Percentiles rank a stretch among this genome's conserved stretches.
Conservation (phyloP, 2,329 filamentous ascomycete genomes). For the Fusarium domesticum region DNA sequence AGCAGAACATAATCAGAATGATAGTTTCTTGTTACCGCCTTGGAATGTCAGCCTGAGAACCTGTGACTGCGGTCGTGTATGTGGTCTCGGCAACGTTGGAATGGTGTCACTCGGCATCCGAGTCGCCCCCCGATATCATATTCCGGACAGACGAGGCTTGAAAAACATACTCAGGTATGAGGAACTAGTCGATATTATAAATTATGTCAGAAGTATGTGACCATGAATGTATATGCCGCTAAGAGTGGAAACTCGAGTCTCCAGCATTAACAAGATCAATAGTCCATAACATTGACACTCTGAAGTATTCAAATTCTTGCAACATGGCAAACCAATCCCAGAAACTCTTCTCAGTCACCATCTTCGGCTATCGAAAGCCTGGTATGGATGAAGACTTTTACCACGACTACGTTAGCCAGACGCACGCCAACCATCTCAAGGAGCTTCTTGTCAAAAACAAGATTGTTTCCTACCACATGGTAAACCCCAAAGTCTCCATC, state of each 20-base stretch:
- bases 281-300: not conserved
- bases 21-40: too few relatives aligned
- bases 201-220: too few relatives aligned
- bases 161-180: too few relatives aligned
- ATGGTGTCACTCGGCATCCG: constrained; percentile 19
- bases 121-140: constrained; percentile 13
- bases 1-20: too few relatives aligned
- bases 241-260: not conserved
- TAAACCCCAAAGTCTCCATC: not conserved
- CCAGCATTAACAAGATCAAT: not conserved
- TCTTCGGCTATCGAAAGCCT: constrained; percentile 24
- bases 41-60: constrained; percentile 2
- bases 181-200: too few relatives aligned
- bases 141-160: not conserved
- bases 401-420: constrained; percentile 22
- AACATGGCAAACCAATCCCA: constrained; percentile 7
- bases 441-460: constrained; percentile 22
- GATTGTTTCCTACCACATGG: constrained; percentile 26
- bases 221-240: too few relatives aligned
- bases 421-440: constrained; percentile 19
- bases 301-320: not conserved
- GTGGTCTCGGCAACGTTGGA: constrained; percentile 9
- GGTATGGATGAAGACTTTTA: constrained; percentile 22
- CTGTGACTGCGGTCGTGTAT: constrained; percentile 3
- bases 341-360: constrained; percentile 19